Percentiles rank a stretch among this genome's conserved stretches.
phyloP scores from a whole-genome alignment of 1,139 yeast genomes.

The Taiozyma sp. region DNA sequence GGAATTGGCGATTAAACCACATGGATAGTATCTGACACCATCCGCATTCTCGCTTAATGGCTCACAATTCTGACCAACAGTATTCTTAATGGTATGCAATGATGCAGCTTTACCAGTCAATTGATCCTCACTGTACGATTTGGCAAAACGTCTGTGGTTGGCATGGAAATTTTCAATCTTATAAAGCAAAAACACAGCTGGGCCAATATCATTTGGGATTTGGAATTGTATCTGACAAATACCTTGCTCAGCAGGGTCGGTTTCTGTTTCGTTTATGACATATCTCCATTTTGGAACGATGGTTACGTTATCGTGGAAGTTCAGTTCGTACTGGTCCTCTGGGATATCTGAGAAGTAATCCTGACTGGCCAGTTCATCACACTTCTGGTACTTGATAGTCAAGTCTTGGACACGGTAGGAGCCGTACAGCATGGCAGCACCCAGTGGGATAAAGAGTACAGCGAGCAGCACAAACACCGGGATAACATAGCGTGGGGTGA shows the following conservation, averaged over 20 bases:
- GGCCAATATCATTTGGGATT: constrained; percentile 68
- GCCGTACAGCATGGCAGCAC: constrained; percentile 86
- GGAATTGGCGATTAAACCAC: constrained; percentile 94
- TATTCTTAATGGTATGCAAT: constrained; percentile 49
- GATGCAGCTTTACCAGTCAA: constrained; percentile 70
- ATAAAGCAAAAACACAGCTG: constrained; percentile 79
- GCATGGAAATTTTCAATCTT: constrained; percentile 81
- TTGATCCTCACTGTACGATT: constrained; percentile 89
- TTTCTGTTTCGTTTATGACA: constrained; percentile 42
- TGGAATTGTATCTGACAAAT: constrained; percentile 79
- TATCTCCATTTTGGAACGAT: constrained; percentile 65
- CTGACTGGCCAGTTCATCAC: constrained; percentile 54
- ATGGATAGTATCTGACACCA: constrained; percentile 74
- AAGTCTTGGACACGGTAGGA: constrained; percentile 75
- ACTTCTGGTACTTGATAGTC: constrained; percentile 75
- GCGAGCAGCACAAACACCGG: constrained; percentile 77
- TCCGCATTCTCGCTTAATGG: constrained; percentile 57
- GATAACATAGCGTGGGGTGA: constrained; percentile 86
- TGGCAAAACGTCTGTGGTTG: constrained; percentile 90
- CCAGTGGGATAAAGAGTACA: constrained; percentile 83
- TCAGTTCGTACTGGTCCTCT: constrained; percentile 43
- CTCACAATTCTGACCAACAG: constrained; percentile 81
- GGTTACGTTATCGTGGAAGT: constrained; percentile 40
- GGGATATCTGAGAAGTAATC: constrained; percentile 61
- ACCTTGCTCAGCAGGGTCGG: constrained; percentile 33